Conservation (phyloP, 495 filamentous ascomycete species). For the Penicillium lagena region DNA sequence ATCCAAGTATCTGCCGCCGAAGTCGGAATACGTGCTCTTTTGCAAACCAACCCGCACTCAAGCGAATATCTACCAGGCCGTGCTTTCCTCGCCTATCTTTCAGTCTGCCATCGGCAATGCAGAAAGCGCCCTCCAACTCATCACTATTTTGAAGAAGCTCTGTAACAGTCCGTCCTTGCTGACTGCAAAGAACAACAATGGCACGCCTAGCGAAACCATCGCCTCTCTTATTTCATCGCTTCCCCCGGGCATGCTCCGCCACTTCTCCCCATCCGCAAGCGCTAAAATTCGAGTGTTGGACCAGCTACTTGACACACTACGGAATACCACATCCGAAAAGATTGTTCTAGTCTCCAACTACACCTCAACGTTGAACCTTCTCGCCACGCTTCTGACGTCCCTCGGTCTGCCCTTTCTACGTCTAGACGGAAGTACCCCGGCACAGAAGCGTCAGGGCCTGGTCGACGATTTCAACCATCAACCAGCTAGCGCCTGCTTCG, state of each 20-base stretch:
- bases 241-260: slow-evolving; percentile 50
- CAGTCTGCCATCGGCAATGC: slow-evolving; percentile 57
- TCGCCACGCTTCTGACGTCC: slow-evolving; percentile 57
- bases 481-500: slow-evolving; percentile 51
- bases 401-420: slow-evolving; percentile 62
- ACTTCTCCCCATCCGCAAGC: slow-evolving; percentile 52
- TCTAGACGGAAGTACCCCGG: slow-evolving; percentile 66
- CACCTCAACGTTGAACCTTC: slow-evolving; percentile 67
- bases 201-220: slow-evolving; percentile 31
- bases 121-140: slow-evolving; percentile 66
- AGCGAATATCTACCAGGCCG: slow-evolving; percentile 59
- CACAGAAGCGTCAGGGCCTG: slow-evolving; percentile 61
- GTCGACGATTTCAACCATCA: slow-evolving; percentile 73
- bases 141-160: slow-evolving; percentile 75
- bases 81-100: slow-evolving; percentile 66
- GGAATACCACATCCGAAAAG: slow-evolving; percentile 59
- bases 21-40: slow-evolving; percentile 73
- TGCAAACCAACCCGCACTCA: slow-evolving; percentile 68
- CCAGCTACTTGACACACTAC: slow-evolving; percentile 56
- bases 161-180: slow-evolving; percentile 74
- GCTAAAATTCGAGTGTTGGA: slow-evolving; percentile 70
- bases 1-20: slow-evolving; percentile 66
- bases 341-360: slow-evolving; percentile 80
- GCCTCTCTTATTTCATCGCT: slow-evolving; percentile 50
- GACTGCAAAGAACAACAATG: slow-evolving; percentile 34